Evolutionary conservation across 1,284 basidiomycete species (phyloP).

Genomic region (Sporisorium exsertum): DNA sequence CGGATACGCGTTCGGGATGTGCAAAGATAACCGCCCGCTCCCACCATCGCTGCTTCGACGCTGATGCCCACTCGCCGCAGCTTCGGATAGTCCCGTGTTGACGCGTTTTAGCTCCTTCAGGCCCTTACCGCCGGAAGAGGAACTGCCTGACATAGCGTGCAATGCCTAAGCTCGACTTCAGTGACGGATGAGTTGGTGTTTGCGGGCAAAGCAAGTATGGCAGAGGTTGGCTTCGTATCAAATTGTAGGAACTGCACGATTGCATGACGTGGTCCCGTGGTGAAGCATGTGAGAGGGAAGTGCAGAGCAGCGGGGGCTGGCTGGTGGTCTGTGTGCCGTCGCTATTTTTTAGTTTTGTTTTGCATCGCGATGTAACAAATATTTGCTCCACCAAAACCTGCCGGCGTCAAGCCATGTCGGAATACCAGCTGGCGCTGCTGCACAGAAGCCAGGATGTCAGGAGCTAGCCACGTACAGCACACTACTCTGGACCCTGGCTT

Average conservation of each 20-base stretch:
- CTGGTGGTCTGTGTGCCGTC: too few relatives aligned
- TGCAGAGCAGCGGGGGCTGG: too few relatives aligned
- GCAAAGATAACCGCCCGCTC: slow-evolving; percentile 27
- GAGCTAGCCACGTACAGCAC: too few relatives aligned
- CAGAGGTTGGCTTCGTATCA: background rate
- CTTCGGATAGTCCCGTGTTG: slow-evolving; percentile 28
- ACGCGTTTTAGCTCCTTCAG: slow-evolving; percentile 16
- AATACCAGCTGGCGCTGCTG: too few relatives aligned
- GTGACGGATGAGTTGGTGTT: background rate
- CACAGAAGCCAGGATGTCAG: too few relatives aligned
- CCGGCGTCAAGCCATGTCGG: too few relatives aligned
- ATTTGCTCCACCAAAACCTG: too few relatives aligned
- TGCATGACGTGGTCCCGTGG: background rate
- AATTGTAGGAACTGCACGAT: background rate
- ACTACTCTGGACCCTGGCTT: too few relatives aligned
- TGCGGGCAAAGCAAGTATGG: background rate
- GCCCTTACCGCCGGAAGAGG: background rate
- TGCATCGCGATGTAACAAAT: too few relatives aligned
- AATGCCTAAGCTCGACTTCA: too few relatives aligned
- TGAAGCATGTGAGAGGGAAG: background rate
- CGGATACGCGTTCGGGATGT: slow-evolving; percentile 43
- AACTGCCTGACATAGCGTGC: slow-evolving; percentile 1
- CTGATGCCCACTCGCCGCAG: background rate
- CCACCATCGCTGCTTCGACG: slow-evolving; percentile 21
- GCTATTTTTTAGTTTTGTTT: too few relatives aligned